Conservation (phyloP, 2,329 filamentous ascomycete species). For the Talaromyces sp. region DNA sequence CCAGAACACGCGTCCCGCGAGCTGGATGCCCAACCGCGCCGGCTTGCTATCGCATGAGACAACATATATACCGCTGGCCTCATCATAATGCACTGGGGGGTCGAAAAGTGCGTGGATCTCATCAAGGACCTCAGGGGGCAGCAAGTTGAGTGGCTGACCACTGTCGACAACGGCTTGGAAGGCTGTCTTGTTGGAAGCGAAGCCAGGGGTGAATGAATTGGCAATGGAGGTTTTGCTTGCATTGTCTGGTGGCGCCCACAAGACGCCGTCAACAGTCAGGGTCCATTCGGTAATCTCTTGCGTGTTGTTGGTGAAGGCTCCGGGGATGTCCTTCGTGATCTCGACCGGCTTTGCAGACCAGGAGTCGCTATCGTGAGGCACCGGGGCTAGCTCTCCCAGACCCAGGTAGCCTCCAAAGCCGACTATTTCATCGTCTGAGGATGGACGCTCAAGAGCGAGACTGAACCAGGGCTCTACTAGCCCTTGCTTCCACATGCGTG, state of each 20-base stretch:
- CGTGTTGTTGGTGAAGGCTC: constrained; percentile 17
- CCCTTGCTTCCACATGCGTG: constrained; percentile 41
- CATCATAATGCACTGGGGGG: constrained; percentile 34
- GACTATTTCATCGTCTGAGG: constrained; percentile 4
- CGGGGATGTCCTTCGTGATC: constrained; percentile 19
- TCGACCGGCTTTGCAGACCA: constrained; percentile 29
- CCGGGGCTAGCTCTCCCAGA: constrained; percentile 45
- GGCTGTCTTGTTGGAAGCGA: constrained; percentile 18
- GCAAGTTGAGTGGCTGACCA: constrained; percentile 28
- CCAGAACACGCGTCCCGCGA: constrained; percentile 24
- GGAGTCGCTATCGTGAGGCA: constrained; percentile 29
- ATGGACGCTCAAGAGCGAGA: constrained; percentile 39
- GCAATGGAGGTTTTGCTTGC: constrained; percentile 5
- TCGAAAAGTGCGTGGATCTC: constrained; percentile 39
- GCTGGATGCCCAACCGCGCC: neutral
- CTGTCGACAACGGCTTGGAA: constrained; percentile 40
- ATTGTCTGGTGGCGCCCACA: constrained; percentile 12
- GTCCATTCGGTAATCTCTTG: constrained; percentile 34
- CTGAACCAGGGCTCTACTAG: constrained; percentile 43
- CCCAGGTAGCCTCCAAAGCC: constrained; percentile 40
- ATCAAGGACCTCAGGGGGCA: constrained; percentile 32
- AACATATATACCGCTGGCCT: constrained; percentile 23
- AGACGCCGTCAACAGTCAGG: constrained; percentile 27
- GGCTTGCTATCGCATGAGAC: constrained; percentile 1
- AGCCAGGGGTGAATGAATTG: neutral